A percentile compares a stretch with the other conserved stretches of the same genome.
Evolutionary conservation across 176 grass and related monocot genomes (phyloP).

Genomic region (Saccharum spontaneum): DNA sequence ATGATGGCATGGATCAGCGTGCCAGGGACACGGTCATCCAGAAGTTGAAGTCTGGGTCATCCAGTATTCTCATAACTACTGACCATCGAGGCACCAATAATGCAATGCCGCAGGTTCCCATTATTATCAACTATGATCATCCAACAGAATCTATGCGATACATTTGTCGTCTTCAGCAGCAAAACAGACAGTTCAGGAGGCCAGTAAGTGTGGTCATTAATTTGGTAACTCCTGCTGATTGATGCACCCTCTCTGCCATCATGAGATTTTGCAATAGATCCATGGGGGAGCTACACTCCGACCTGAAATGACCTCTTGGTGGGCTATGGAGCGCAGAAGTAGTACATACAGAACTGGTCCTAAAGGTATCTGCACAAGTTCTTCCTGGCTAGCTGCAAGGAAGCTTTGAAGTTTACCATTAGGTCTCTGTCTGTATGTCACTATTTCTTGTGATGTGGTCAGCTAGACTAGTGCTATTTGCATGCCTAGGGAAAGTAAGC

Average conservation of each 20-base stretch:
- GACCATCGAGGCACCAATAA: conserved; percentile 35
- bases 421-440: too few relatives aligned
- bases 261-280: conserved; percentile 1
- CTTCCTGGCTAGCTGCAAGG: background rate
- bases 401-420: background rate
- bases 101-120: conserved; percentile 21
- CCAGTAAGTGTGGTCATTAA: background rate
- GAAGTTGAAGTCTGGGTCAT: conserved; percentile 55
- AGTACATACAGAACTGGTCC: background rate
- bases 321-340: background rate
- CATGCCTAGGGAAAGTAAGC: too few relatives aligned
- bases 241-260: background rate
- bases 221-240: background rate
- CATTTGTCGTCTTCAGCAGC: background rate
- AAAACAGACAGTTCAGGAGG: background rate
- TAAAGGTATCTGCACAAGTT: background rate
- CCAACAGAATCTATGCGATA: conserved; percentile 29
- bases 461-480: too few relatives aligned
- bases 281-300: conserved; percentile 27
- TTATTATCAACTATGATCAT: conserved; percentile 68
- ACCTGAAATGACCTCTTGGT: background rate
- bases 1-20: conserved; percentile 60
- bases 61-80: conserved; percentile 44
- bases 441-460: background rate
- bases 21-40: conserved; percentile 51